phyloP scores from a whole-genome alignment of 768 basidiomycete species.

The Suillus hirtellus region DNA sequence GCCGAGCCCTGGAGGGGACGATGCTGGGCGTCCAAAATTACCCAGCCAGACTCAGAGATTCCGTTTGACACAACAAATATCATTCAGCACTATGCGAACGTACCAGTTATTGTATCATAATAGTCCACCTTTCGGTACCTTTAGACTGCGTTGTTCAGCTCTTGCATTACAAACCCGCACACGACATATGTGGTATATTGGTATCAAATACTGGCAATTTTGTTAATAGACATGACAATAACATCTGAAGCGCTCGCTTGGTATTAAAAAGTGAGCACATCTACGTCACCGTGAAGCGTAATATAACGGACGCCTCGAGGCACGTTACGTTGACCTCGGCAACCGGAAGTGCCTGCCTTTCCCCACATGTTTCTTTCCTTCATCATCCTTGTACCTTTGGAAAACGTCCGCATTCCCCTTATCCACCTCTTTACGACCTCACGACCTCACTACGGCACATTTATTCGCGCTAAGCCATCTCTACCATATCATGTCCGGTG shows the following conservation, averaged over 20 bases:
- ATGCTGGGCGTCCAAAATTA: constrained; percentile 25
- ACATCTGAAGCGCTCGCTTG: background rate
- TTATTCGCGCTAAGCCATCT: background rate
- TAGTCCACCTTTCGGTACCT: constrained; percentile 1
- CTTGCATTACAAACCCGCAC: background rate
- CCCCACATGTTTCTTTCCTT: constrained; percentile 1
- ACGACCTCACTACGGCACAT: constrained; percentile 3
- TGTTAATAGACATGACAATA: background rate
- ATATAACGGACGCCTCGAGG: background rate
- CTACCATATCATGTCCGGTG: constrained; percentile 6
- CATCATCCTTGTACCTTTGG: constrained; percentile 1
- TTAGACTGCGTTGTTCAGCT: background rate
- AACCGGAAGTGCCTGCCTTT: background rate
- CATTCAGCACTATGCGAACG: background rate
- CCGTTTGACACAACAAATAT: background rate
- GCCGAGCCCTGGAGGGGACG: constrained; percentile 21
- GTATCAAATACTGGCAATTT: background rate
- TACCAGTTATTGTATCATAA: constrained; percentile 8
- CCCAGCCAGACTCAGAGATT: background rate
- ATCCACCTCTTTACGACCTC: constrained; percentile 5
- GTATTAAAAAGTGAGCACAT: background rate
- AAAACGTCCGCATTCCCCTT: background rate
- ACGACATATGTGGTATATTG: background rate
- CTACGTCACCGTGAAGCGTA: background rate
- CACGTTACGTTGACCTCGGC: background rate